A percentile compares a stretch with the other conserved stretches of the same genome.
These are phyloP conservation scores for Mycena sp. DNA, from an alignment of 1,284 basidiomycete species.

Conservation along the genomic window DNA sequence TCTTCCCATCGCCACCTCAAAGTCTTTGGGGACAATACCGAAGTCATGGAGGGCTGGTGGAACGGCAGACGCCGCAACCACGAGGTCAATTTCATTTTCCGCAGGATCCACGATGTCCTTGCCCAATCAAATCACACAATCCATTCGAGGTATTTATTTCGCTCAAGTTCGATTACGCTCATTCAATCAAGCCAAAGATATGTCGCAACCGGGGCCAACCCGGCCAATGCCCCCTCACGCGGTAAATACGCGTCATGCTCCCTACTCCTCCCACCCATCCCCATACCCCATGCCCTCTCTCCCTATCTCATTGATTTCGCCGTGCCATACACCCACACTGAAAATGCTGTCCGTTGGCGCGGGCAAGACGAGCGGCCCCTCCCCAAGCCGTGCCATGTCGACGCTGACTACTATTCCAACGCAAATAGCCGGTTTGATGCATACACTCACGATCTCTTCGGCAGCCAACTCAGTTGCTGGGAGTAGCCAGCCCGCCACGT, in stretches of 20 bases:
- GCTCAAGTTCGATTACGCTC: background rate
- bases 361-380: too few relatives aligned
- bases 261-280: conserved; percentile 1
- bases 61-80: conserved; percentile 44
- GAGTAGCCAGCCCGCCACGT: background rate
- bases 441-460: too few relatives aligned
- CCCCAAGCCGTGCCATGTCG: too few relatives aligned
- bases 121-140: background rate
- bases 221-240: conserved; percentile 9
- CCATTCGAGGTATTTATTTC: conserved; percentile 1
- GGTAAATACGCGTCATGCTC: background rate
- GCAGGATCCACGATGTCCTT: conserved; percentile 28
- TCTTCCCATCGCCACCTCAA: conserved; percentile 30
- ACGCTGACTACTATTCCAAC: background rate
- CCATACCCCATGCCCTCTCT: background rate
- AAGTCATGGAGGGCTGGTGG: conserved; percentile 52
- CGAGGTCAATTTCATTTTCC: conserved; percentile 34
- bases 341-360: background rate
- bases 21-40: conserved; percentile 48
- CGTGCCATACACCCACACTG: conserved; percentile 20
- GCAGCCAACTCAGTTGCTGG: too few relatives aligned
- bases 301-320: conserved; percentile 27
- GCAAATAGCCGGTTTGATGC: too few relatives aligned
- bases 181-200: conserved; percentile 30
- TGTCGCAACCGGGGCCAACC: conserved; percentile 33